phyloP scores from a whole-genome alignment of 2,329 filamentous ascomycete genomes.

The Fusarium sp. region DNA sequence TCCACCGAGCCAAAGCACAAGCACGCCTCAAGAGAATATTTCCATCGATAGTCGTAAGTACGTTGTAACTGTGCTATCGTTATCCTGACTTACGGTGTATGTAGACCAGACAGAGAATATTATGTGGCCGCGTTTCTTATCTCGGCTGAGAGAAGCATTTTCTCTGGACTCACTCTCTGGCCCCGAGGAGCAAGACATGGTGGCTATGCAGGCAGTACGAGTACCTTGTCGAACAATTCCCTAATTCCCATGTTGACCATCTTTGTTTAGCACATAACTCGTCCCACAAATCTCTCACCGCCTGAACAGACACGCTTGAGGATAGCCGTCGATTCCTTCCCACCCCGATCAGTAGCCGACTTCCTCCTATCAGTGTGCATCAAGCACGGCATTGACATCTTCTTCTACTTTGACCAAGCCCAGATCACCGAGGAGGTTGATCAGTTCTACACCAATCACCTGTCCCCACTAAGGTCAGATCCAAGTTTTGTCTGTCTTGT shows the following conservation, averaged over 20 bases:
- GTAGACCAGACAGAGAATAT: slow-evolving; percentile 43
- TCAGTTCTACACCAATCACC: slow-evolving; percentile 45
- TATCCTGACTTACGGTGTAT: neutral
- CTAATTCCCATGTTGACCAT: neutral
- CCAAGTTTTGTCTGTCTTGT: slow-evolving; percentile 48
- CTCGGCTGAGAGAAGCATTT: slow-evolving; percentile 48
- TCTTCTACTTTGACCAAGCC: slow-evolving; percentile 52
- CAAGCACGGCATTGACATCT: slow-evolving; percentile 46
- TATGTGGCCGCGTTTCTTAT: slow-evolving; percentile 50
- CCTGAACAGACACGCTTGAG: slow-evolving; percentile 42
- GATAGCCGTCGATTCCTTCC: slow-evolving; percentile 45
- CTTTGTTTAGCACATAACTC: slow-evolving; percentile 26
- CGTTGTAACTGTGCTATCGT: neutral
- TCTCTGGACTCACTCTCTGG: slow-evolving; percentile 43
- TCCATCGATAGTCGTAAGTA: slow-evolving; percentile 33
- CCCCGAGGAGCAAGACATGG: slow-evolving; percentile 39
- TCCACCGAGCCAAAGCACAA: neutral
- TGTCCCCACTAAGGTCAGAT: slow-evolving; percentile 41
- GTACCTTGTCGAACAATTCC: no score
- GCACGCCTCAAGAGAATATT: slow-evolving; percentile 28
- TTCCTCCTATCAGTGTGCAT: slow-evolving; percentile 51
- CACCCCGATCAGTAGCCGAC: slow-evolving; percentile 47
- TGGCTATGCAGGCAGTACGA: slow-evolving; percentile 40
- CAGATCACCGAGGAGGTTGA: slow-evolving; percentile 46
- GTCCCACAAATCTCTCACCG: slow-evolving; percentile 22